Evolutionary conservation across 139 green algal species (phyloP).

Genomic region (Haematococcus sp.): DNA sequence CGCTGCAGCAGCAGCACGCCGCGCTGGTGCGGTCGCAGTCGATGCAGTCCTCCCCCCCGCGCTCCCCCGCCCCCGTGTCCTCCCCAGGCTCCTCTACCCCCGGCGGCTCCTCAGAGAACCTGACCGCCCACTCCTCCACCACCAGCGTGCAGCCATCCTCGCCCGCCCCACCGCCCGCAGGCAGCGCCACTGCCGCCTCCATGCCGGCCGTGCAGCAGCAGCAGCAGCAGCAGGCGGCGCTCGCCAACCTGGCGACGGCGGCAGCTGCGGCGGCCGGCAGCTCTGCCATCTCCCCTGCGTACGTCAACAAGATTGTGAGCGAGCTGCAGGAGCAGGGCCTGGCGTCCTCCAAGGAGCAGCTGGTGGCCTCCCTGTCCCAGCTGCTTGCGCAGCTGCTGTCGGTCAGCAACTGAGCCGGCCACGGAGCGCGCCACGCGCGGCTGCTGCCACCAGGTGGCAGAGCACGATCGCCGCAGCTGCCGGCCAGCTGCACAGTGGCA

Average conservation of each 20-base stretch:
- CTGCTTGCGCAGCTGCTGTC: conserved; percentile 38
- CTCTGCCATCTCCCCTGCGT: not conserved
- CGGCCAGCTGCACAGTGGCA: too few relatives aligned
- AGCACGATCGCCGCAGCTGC: too few relatives aligned
- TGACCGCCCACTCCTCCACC: not conserved
- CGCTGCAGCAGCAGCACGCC: conserved; percentile 14
- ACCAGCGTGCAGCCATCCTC: not conserved
- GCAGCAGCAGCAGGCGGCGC: conserved; percentile 4
- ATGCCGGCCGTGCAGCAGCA: too few relatives aligned
- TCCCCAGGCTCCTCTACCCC: too few relatives aligned
- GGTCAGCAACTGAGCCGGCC: not conserved
- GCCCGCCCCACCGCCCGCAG: not conserved
- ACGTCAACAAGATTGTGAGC: conserved; percentile 12
- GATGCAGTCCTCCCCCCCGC: too few relatives aligned
- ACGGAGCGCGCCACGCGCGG: too few relatives aligned
- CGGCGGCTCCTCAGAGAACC: not conserved
- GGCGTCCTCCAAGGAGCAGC: conserved; percentile 25
- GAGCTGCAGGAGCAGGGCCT: conserved; percentile 18
- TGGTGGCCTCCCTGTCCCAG: conserved; percentile 34
- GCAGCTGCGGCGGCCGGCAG: not conserved
- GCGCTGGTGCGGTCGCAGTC: too few relatives aligned
- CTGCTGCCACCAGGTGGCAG: too few relatives aligned
- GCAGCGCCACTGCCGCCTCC: not conserved
- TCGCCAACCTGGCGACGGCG: not conserved
- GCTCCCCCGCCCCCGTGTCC: too few relatives aligned